Conservation (phyloP, 1,139 yeast genomes). For the Yamadazyma oceani region DNA sequence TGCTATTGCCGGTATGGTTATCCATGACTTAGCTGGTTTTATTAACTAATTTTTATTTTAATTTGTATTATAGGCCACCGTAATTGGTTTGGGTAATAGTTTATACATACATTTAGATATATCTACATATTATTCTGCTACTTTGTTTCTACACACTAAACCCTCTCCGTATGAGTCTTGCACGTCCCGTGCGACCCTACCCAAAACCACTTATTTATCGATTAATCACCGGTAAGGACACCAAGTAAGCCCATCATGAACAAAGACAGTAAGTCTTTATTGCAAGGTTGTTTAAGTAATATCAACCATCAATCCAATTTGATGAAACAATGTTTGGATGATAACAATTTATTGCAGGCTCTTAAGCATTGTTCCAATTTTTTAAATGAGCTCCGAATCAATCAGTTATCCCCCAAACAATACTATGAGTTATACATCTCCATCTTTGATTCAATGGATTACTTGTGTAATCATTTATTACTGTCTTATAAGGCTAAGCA, state of each 20-base stretch:
- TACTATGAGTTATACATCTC: conserved; percentile 90
- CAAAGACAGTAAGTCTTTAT: conserved; percentile 15
- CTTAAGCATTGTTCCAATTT: conserved; percentile 84
- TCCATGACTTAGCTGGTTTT: conserved; percentile 46
- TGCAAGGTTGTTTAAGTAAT: conserved; percentile 54
- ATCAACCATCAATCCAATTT: conserved; percentile 70
- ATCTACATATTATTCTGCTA: too few relatives aligned
- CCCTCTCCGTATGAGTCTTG: neutral
- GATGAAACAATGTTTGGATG: conserved; percentile 79
- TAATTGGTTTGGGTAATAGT: neutral
- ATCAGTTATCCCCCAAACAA: conserved; percentile 79
- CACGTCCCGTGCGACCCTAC: neutral
- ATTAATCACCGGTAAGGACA: too few relatives aligned
- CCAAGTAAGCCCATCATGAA: too few relatives aligned
- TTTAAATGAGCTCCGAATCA: conserved; percentile 78
- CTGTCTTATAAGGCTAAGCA: conserved; percentile 57
- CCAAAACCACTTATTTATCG: neutral
- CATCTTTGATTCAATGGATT: conserved; percentile 79
- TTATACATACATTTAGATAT: too few relatives aligned
- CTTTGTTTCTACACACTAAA: too few relatives aligned
- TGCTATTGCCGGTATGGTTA: conserved; percentile 67
- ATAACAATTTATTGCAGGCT: conserved; percentile 77
- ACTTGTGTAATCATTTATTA: conserved; percentile 61
- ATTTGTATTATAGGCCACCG: neutral
- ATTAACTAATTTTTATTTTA: conserved; percentile 6